Base-by-base conservation (phyloP, 2,329 filamentous ascomycete genomes). In the Colletotrichum aenigma region DNA sequence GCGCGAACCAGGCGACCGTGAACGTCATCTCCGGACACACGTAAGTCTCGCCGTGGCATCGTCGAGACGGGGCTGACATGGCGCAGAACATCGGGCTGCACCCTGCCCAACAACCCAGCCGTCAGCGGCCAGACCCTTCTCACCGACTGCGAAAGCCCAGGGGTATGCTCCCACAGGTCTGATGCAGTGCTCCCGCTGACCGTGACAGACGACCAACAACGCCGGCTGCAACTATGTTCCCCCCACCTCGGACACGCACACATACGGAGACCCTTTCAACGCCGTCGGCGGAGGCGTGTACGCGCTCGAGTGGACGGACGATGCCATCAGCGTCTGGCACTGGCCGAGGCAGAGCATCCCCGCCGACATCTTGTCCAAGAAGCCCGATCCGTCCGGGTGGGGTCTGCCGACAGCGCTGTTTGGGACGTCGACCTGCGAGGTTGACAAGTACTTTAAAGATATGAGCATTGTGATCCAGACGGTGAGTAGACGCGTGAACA, bases 391-490 rank as follows among this genome's bases (percentile, higher is more conserved):
- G 0, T 82, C 84, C 1, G 84, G 81, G 18, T 97, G 95, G 95
- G 93, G 93, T 1, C 85, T 86, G 2, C 95, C 95, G 0, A 84
- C 91, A 9, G 94, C 93, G 2, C 84, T 90, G 7, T 97, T 96
- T 21, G 94, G 94, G 2, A 89, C 88, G 4, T 79, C 82, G 16
- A 81, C 81, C 30, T 98, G 95, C 81, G 88, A 95, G 32, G 91
- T 95, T 74, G 87, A 92, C 75, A 83, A 84, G 0, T 89, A 91
- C 79, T 96, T 96, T 84, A 88, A 87, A 69, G 87, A 93, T 67
- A 90, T 96, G 88, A 91, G 91, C 78, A 90, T 97, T 72, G 92
- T 95, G 55, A 90, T 96, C 79, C 92, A 95, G 80, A 96, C 92
- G 58, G 88, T 88, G 71, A 78, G 83, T 30, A 9, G 61, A 38